Percentiles rank a stretch among this genome's conserved stretches.
These are phyloP conservation scores for Macrolepiota fuliginosa DNA, from an alignment of 768 basidiomycete genomes.

Conservation along the genomic window DNA sequence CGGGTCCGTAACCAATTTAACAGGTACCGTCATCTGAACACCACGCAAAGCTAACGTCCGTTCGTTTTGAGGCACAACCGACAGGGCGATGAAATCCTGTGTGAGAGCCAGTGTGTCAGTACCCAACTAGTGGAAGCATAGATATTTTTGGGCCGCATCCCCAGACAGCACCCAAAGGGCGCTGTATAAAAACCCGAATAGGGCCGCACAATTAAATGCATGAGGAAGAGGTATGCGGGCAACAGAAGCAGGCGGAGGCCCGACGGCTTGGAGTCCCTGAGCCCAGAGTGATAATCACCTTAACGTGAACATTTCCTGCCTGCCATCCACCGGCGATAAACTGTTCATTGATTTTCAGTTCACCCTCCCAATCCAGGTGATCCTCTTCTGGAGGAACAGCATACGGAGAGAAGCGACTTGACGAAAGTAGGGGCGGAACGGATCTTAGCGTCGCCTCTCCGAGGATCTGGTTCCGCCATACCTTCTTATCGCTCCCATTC, in stretches of 20 bases:
- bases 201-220: background rate
- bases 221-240: background rate
- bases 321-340: slow-evolving; percentile 44
- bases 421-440: slow-evolving; percentile 34
- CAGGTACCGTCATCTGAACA: slow-evolving; percentile 46
- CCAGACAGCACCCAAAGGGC: background rate
- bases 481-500: slow-evolving; percentile 23
- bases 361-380: slow-evolving; percentile 63
- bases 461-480: slow-evolving; percentile 37
- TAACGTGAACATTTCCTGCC: slow-evolving; percentile 39
- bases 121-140: background rate
- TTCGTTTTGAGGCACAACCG: slow-evolving; percentile 38
- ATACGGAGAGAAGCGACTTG: slow-evolving; percentile 18
- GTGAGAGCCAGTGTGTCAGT: background rate
- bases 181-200: background rate
- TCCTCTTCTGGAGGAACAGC: slow-evolving; percentile 33
- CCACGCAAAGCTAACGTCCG: slow-evolving; percentile 31
- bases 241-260: background rate
- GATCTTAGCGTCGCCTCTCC: slow-evolving; percentile 49
- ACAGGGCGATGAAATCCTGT: slow-evolving; percentile 59
- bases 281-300: slow-evolving; percentile 23
- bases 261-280: background rate
- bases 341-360: slow-evolving; percentile 36
- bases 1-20: slow-evolving; percentile 59
- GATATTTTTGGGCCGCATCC: background rate